Evolutionary conservation across 805 yeast genomes (phyloP), one percentile per base, ranked within the genome.

Genomic region (Saccharomycopsis oosterbeekiorum): DNA sequence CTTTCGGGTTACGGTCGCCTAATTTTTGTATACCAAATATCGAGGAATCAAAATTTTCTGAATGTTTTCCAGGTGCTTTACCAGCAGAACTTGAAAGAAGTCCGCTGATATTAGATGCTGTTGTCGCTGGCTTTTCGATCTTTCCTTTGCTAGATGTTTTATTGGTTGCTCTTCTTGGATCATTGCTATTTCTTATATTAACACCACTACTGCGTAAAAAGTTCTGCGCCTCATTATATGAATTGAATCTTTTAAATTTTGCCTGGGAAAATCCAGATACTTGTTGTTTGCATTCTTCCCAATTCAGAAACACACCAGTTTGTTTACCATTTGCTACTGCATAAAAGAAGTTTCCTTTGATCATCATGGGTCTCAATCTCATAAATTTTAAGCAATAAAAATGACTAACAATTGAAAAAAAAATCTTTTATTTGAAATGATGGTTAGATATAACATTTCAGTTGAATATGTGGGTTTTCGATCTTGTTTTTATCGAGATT

Each of bases 231-330:
- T 78, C 88, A 0, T 66, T 65, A 0, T 34, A 59, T 1, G 80
- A 70, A 11, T 68, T 65, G 68, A 88, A 88, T 65, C 80, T 79
- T 70, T 85, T 86, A 71, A 69, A 85, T 14, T 69, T 67, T 6
- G 90, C 86, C 2, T 83, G 82, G 2, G 78, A 62, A 65, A 70
- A 85, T 0, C 92, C 89, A 6, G 67, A 65, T 0, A 84, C 87
- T 55, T 82, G 80, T 0, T 66, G 65, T 59, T 78, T 74, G 61
- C 86, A 83, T 4, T 78, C 82, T 1, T 70, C 68, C 97, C 97
- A 90, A 19, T 71, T 70, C 8, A 60, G 65, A 70, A 73, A 89
- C 0, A 89, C 75, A 0, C 96, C 96, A 1, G 73, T 67, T 1
- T 63, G 60, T 17, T 83, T 73, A 1, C 90, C 89, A 4, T 70